phyloP scores from a whole-genome alignment of 805 yeast genomes.

The Torulaspora delbrueckii region DNA sequence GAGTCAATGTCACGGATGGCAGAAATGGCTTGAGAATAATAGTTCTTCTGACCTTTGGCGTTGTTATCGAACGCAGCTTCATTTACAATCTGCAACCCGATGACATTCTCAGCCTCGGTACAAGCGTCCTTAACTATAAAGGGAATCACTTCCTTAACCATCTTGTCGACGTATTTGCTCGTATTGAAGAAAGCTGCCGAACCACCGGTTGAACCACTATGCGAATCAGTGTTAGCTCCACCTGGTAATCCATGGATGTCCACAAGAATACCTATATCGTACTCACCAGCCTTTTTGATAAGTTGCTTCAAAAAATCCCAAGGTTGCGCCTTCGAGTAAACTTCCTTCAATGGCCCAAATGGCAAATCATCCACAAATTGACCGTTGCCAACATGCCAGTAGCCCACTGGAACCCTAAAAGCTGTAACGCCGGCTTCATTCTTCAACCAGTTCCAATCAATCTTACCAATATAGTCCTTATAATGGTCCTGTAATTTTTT shows the following conservation, averaged over 20 bases:
- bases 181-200: conserved; percentile 37
- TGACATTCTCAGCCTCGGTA: conserved; percentile 54
- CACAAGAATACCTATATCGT: conserved; percentile 67
- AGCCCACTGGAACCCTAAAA: conserved; percentile 84
- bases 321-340: conserved; percentile 55
- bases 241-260: conserved; percentile 90
- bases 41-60: conserved; percentile 48
- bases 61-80: conserved; percentile 66
- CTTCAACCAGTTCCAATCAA: conserved; percentile 76
- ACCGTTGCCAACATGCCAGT: conserved; percentile 78
- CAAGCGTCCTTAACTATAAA: conserved; percentile 59
- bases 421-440: conserved; percentile 63
- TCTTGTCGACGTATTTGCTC: conserved; percentile 38
- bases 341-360: conserved; percentile 49
- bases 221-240: conserved; percentile 85
- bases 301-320: conserved; percentile 61
- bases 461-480: conserved; percentile 52
- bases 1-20: conserved; percentile 53
- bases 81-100: conserved; percentile 81
- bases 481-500: conserved; percentile 59
- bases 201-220: conserved; percentile 59
- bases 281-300: conserved; percentile 53
- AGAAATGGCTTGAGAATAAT: conserved; percentile 60
- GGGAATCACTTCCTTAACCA: conserved; percentile 48
- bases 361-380: conserved; percentile 50